Base-by-base conservation (phyloP, 2,329 filamentous ascomycete species). In the Fusarium hostae region DNA sequence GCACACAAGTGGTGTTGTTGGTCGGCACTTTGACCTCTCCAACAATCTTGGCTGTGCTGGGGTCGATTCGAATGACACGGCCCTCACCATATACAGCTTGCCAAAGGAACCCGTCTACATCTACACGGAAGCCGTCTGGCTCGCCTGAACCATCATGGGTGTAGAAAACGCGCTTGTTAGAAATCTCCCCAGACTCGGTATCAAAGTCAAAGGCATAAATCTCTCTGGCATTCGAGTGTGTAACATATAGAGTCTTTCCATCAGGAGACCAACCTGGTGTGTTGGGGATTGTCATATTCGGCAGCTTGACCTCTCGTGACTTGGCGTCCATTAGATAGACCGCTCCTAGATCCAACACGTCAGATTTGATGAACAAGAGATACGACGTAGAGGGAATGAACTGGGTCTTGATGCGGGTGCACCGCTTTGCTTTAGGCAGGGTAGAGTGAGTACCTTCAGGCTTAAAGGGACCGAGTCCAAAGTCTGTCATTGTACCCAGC, bases 41-140 rank as follows among this genome's bases (percentile, higher is more conserved):
- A 9, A 95, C 85, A 34, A 97, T 82, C 76, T 90, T 84, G 5
- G 94, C 94, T 55, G 87, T 81, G 8, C 39, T 63, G 24, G 90
- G 88, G 51, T 87, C 89, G 77, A 97, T 91, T 79, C 92, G 89
- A 72, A 97, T 83, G 28, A 97, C 93, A 66, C 89, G 88, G 65
- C 88, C 85, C 69, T 92, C 92, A 59, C 94, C 94, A 78, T 94
- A 96, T n/a, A 96, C 86, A 11, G 94, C 93, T 68, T 92, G 91
- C 95, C 95, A 98, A 76, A 97, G 86, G 82, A 92, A 91, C n/a
- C 94, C 94, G 59, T 97, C 89, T 45, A 87, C 88, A 78, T 98
- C 95, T 76, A 97, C 88, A 69, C 91, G 91, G 82, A 95, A 95
- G 4, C 95, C 95, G 81, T 98, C 95, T 2, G 94, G 94, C 69